Conservation (phyloP, 2,329 filamentous ascomycete species). For the Aspergillaceae sp. region DNA sequence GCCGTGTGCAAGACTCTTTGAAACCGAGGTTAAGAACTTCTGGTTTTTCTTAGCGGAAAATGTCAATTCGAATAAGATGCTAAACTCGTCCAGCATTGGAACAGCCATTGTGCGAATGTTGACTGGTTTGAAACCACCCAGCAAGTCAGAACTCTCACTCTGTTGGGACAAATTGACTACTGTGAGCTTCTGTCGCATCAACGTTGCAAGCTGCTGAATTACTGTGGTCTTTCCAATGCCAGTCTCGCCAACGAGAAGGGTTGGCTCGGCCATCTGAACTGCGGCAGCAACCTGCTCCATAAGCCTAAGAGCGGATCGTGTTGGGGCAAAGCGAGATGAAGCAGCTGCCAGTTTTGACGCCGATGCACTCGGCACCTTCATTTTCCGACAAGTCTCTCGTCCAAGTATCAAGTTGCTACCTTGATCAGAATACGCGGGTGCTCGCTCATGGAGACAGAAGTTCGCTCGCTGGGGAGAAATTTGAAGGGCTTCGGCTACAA, state of each 20-base stretch:
- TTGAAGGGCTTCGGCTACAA: conserved; percentile 78
- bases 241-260: conserved; percentile 94
- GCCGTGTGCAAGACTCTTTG: conserved; percentile 67
- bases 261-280: conserved; percentile 74
- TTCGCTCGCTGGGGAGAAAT: conserved; percentile 73
- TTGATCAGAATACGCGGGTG: conserved; percentile 59
- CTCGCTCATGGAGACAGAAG: conserved; percentile 65
- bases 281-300: conserved; percentile 83
- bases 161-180: conserved; percentile 97
- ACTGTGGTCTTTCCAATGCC: conserved; percentile 97
- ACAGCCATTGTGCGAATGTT: conserved; percentile 81
- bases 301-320: conserved; percentile 70
- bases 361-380: conserved; percentile 42
- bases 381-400: conserved; percentile 51
- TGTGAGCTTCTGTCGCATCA: conserved; percentile 75
- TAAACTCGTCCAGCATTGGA: conserved; percentile 88
- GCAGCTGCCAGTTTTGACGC: conserved; percentile 36
- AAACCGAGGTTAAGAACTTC: conserved; percentile 71
- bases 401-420: conserved; percentile 56
- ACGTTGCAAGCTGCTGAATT: conserved; percentile 80
- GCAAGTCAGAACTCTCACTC: conserved; percentile 88
- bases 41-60: conserved; percentile 85
- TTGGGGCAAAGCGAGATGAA: conserved; percentile 65
- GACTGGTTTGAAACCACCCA: conserved; percentile 94
- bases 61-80: conserved; percentile 76